Percentiles rank a stretch among this genome's conserved stretches.
Evolutionary conservation across 2,329 filamentous ascomycete species (phyloP).

Genomic region (Stromatinia cepivora): DNA sequence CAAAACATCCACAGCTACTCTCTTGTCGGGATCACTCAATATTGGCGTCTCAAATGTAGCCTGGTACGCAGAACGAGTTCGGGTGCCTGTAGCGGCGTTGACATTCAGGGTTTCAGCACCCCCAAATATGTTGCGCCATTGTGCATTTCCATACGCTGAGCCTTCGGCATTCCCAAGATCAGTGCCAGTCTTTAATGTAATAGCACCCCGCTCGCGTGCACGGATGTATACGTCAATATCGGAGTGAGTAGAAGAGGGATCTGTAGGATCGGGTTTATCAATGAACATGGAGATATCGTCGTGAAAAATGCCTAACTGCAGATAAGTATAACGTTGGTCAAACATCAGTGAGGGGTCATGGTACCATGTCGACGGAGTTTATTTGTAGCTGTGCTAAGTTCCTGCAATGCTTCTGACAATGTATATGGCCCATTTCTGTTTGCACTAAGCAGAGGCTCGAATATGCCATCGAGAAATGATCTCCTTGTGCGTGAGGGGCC

Average conservation of each 20-base stretch:
- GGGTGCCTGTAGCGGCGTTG: conserved; percentile 84
- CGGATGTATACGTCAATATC: conserved; percentile 81
- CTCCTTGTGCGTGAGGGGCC: conserved; percentile 81
- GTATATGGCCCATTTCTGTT: conserved; percentile 70
- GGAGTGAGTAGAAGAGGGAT: conserved; percentile 68
- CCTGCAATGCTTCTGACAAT: conserved; percentile 73
- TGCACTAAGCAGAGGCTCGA: conserved; percentile 73
- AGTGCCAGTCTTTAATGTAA: conserved; percentile 91
- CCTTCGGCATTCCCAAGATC: conserved; percentile 93
- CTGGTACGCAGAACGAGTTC: conserved; percentile 89
- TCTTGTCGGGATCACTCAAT: conserved; percentile 77
- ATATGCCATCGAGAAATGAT: conserved; percentile 77
- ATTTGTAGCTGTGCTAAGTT: conserved; percentile 67
- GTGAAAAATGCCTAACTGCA: conserved; percentile 74
- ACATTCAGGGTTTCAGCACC: conserved; percentile 87
- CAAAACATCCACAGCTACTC: conserved; percentile 75
- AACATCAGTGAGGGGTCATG: conserved; percentile 29
- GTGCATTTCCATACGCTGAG: conserved; percentile 83
- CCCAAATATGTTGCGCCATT: conserved; percentile 90
- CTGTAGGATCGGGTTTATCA: conserved; percentile 68
- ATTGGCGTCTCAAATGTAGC: conserved; percentile 82
- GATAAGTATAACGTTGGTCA: conserved; percentile 2
- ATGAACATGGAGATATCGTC: conserved; percentile 80
- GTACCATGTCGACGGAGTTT: conserved; percentile 80
- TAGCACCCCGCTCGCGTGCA: conserved; percentile 75